Conservation (phyloP, 805 yeast species). For the Wickerhamiella parazyma region DNA sequence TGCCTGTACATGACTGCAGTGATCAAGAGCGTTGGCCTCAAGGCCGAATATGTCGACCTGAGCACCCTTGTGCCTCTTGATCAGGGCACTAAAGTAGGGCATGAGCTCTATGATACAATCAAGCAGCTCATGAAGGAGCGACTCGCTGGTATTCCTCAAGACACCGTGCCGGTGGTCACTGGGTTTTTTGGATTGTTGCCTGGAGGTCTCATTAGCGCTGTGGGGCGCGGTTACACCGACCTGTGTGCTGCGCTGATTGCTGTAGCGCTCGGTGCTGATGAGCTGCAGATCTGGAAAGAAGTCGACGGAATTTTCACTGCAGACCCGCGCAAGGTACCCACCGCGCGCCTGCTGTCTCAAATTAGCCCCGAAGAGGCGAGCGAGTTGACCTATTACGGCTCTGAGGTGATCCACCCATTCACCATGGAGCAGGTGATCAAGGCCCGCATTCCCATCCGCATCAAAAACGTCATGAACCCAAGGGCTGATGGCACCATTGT, state of each 20-base stretch:
- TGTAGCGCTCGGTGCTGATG: constrained; percentile 84
- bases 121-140: constrained; percentile 37
- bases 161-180: constrained; percentile 74
- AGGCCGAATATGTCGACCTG: constrained; percentile 67
- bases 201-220: constrained; percentile 82
- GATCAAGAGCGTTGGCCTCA: constrained; percentile 68
- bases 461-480: constrained; percentile 92
- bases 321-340: constrained; percentile 89
- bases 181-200: constrained; percentile 96
- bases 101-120: constrained; percentile 41
- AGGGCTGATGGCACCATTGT: constrained; percentile 86
- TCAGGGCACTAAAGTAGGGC: constrained; percentile 41
- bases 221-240: constrained; percentile 97
- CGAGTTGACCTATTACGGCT: constrained; percentile 92
- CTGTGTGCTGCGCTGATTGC: constrained; percentile 94
- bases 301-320: constrained; percentile 99
- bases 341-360: constrained; percentile 67
- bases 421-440: constrained; percentile 98
- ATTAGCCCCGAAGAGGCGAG: constrained; percentile 99
- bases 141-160: constrained; percentile 25
- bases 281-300: constrained; percentile 96
- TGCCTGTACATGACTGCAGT: constrained; percentile 81
- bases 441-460: constrained; percentile 91
- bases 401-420: constrained; percentile 96
- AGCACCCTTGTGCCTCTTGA: constrained; percentile 33